Evolutionary conservation across 345 rosid species (phyloP).

Genomic region (Eucalyptus tenuipes): DNA sequence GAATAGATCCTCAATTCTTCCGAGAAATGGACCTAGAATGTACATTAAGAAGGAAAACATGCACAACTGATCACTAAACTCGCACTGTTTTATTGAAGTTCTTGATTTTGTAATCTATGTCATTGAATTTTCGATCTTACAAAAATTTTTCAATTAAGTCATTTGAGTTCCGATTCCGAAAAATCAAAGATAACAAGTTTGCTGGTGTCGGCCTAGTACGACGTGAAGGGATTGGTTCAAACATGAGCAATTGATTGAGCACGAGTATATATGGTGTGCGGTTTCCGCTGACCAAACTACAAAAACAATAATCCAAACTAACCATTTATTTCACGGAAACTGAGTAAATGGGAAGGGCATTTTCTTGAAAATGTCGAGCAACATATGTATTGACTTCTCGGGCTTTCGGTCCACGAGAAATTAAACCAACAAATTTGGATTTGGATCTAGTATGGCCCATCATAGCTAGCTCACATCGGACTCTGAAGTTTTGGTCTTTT

Average conservation of each 20-base stretch:
- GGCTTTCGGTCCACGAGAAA: background rate
- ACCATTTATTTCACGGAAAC: too few relatives aligned
- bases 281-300: background rate
- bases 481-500: background rate
- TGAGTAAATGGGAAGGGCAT: too few relatives aligned
- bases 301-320: too few relatives aligned
- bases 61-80: background rate
- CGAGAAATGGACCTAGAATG: background rate
- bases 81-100: background rate
- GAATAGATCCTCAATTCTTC: background rate
- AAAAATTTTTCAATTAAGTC: background rate
- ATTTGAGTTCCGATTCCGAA: accelerated
- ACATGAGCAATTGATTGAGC: background rate
- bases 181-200: background rate
- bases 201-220: background rate
- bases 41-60: background rate
- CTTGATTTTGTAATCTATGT: background rate
- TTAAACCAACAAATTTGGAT: background rate
- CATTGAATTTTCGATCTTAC: background rate
- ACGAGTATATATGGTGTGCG: background rate
- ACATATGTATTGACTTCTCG: background rate
- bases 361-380: background rate
- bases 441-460: background rate
- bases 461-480: background rate
- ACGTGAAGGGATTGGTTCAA: background rate